Evolutionary conservation across 1,284 basidiomycete genomes (phyloP), one percentile per base, ranked within the genome.

Genomic region (Apiotrichum sp.): DNA sequence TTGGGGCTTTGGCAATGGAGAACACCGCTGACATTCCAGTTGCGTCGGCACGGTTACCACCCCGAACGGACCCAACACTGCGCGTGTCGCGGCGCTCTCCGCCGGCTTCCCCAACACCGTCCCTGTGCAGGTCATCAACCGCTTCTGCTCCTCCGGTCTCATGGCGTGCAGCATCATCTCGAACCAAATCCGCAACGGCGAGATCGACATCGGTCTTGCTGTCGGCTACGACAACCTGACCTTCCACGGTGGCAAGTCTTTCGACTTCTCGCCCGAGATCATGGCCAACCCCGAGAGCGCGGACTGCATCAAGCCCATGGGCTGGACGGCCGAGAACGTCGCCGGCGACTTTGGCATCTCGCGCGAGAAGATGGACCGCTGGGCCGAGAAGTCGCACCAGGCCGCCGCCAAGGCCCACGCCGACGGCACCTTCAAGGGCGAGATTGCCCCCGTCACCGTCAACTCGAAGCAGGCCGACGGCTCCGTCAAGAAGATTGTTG

Each of bases 321-420:
- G 93, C 63, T 87, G 92, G 78, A 95, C 93, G 44, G 93, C 91
- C n/a, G 95, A 98, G 80, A 97, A 98, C 47, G 93, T 98, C 61
- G 88, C 87, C 6, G 78, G 79, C 51, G 86, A 95, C 54, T 51
- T 51, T 34, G n/a, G 31, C 63, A 83, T 96, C 71, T 78, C 86
- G 45, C 86, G 92, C 54, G 79, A 79, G 46, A 77, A 75, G 44
- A 91, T 95, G 76, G 92, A 96, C 78, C 82, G 80, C 50, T 95
- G 95, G 68, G 86, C 91, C 11, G 89, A 90, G 35, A 76, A 81
- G 53, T 92, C 89, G 1, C 90, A 73, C 64, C 84, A 85, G 67
- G 87, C 86, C 69, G 91, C 92, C 13, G 84, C 85, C 10, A 83
- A 80, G 29, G 90, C 92, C 1, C 86, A 88, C 72, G 76, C 89